phyloP scores from a whole-genome alignment of 2,329 filamentous ascomycete genomes.

The Cucurbitaria berberidis region DNA sequence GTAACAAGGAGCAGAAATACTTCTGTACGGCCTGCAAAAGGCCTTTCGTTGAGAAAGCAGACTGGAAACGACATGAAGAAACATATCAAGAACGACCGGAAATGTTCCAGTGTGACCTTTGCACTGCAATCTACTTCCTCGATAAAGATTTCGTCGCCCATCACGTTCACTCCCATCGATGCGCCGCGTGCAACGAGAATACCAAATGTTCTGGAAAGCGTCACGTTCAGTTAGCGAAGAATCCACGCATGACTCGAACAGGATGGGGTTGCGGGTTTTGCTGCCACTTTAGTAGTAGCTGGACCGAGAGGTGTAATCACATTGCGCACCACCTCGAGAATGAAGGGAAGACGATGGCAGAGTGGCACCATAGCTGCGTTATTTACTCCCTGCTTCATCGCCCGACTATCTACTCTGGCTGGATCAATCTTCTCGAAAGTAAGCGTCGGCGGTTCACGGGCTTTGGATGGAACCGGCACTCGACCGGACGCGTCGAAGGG shows the following conservation, averaged over 20 bases:
- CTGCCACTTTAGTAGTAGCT: conserved; percentile 64
- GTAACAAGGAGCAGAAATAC: conserved; percentile 33
- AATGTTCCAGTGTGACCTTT: conserved; percentile 68
- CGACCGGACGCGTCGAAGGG: conserved; percentile 38
- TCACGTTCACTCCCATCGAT: conserved; percentile 66
- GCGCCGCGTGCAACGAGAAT: conserved; percentile 52
- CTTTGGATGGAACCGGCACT: conserved; percentile 32
- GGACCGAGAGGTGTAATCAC: conserved; percentile 69
- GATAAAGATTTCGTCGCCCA: conserved; percentile 70
- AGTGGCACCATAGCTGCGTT: conserved; percentile 70
- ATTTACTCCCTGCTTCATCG: conserved; percentile 70
- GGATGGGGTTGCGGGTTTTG: conserved; percentile 74
- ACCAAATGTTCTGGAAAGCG: conserved; percentile 58
- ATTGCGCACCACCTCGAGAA: conserved; percentile 68
- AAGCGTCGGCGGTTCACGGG: conserved; percentile 15
- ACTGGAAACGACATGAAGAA: conserved; percentile 72
- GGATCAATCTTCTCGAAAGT: conserved; percentile 48
- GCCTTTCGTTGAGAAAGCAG: conserved; percentile 69
- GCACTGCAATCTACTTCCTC: conserved; percentile 68
- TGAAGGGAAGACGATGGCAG: conserved; percentile 58
- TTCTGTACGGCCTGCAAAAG: conserved; percentile 59
- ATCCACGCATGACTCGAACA: conserved; percentile 50
- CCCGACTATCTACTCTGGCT: conserved; percentile 63
- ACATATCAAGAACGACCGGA: conserved; percentile 70
- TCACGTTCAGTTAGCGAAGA: conserved; percentile 50